phyloP scores from a whole-genome alignment of 345 rosid species.

The Acer negundo region DNA sequence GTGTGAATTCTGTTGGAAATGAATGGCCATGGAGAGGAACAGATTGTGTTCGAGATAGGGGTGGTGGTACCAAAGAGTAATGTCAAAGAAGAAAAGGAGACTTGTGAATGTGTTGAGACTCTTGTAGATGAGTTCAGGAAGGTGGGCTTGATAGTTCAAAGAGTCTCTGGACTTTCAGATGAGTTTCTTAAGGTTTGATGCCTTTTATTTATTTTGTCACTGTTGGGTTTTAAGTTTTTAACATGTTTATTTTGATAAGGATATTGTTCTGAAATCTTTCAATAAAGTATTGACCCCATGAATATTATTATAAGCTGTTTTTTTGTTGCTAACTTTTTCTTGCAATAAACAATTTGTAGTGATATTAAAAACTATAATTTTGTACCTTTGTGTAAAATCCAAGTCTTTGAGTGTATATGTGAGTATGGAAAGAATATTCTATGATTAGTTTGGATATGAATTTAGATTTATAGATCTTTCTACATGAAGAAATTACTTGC shows the following conservation, averaged over 20 bases:
- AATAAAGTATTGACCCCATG: not conserved
- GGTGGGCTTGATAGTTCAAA: constrained; percentile 64
- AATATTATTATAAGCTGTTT: not conserved
- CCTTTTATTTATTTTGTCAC: not conserved
- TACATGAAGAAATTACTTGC: not conserved
- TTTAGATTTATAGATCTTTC: not conserved
- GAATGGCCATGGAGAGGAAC: constrained; percentile 55
- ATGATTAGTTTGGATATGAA: not conserved
- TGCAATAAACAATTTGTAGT: not conserved
- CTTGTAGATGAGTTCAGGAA: constrained; percentile 59
- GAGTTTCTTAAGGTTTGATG: constrained; percentile 72
- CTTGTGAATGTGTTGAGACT: constrained; percentile 60
- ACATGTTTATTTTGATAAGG: not conserved
- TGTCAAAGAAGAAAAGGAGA: constrained; percentile 39
- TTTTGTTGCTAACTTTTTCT: not conserved
- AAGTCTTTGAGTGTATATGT: not conserved
- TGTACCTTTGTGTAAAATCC: not conserved
- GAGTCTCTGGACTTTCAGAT: constrained; percentile 67
- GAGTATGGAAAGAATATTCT: not conserved
- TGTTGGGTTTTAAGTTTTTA: not conserved
- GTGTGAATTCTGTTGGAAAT: constrained; percentile 35
- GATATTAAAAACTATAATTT: not conserved
- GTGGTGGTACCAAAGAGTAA: constrained; percentile 67
- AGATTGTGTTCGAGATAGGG: constrained; percentile 62
- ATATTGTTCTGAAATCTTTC: not conserved